phyloP scores from a whole-genome alignment of 176 grass and related monocot genomes.

The Alloteropsis semialata region DNA sequence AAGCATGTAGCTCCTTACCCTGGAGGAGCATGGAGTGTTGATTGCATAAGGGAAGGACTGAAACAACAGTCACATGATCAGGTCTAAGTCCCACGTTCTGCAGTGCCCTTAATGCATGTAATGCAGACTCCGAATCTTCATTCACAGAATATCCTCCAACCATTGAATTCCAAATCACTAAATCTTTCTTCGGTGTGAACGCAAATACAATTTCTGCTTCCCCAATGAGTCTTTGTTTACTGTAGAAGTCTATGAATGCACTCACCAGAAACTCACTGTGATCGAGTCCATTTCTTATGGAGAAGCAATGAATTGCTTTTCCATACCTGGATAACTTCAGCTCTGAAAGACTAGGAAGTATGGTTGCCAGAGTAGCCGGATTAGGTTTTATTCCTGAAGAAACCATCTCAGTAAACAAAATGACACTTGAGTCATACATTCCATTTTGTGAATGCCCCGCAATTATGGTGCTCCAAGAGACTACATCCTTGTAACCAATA shows the following conservation, averaged over 20 bases:
- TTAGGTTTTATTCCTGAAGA: slow-evolving; percentile 42
- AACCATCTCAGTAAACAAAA: slow-evolving; percentile 49
- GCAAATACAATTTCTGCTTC: slow-evolving; percentile 37
- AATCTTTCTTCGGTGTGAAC: slow-evolving; percentile 33
- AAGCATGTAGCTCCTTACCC: slow-evolving; percentile 56
- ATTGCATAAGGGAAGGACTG: slow-evolving; percentile 57
- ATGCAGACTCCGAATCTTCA: slow-evolving; percentile 46
- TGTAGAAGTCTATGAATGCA: slow-evolving; percentile 58
- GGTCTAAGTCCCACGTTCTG: slow-evolving; percentile 38
- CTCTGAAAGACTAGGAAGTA: slow-evolving; percentile 55
- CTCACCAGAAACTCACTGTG: slow-evolving; percentile 47
- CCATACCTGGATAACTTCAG: slow-evolving; percentile 34
- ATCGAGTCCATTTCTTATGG: slow-evolving; percentile 37
- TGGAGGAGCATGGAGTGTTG: slow-evolving; percentile 35
- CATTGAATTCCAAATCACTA: slow-evolving; percentile 61
- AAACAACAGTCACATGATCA: slow-evolving; percentile 55
- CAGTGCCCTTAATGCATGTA: slow-evolving; percentile 29
- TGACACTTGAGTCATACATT: slow-evolving; percentile 14
- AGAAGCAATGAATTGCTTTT: slow-evolving; percentile 49
- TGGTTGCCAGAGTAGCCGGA: slow-evolving; percentile 40
- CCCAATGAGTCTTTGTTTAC: slow-evolving; percentile 32
- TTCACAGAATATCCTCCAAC: slow-evolving; percentile 43
- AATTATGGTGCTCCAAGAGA: slow-evolving; percentile 68
- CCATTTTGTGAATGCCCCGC: slow-evolving; percentile 49
- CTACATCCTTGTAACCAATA: slow-evolving; percentile 42